Conservation (phyloP, 2,329 filamentous ascomycete genomes). For the Aspergillus sp. region DNA sequence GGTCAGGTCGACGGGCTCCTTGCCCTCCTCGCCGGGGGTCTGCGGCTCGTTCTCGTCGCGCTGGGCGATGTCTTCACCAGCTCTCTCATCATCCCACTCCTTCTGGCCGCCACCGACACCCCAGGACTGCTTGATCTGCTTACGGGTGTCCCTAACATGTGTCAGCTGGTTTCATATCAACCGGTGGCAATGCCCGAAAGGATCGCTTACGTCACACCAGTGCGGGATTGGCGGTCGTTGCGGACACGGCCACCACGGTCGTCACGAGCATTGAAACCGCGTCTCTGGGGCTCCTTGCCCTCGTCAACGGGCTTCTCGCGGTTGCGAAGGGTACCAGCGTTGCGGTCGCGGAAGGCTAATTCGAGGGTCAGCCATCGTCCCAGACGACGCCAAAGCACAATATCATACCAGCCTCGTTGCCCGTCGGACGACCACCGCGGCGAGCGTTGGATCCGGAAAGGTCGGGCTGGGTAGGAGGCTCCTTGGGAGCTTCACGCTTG, state of each 20-base stretch:
- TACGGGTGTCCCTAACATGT: slow-evolving; percentile 31
- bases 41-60: slow-evolving; percentile 67
- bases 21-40: slow-evolving; percentile 39
- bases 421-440: slow-evolving; percentile 49
- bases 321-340: slow-evolving; percentile 72
- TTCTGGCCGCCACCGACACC: slow-evolving; percentile 71
- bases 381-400: background rate
- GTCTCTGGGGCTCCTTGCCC: slow-evolving; percentile 37
- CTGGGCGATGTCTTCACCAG: slow-evolving; percentile 80
- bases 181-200: slow-evolving; percentile 1
- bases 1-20: slow-evolving; percentile 71
- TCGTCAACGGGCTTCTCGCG: slow-evolving; percentile 70
- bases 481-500: slow-evolving; percentile 80
- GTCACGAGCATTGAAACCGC: slow-evolving; percentile 47
- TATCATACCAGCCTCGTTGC: slow-evolving; percentile 76
- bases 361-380: background rate
- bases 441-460: slow-evolving; percentile 29
- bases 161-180: slow-evolving; percentile 13
- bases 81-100: slow-evolving; percentile 85
- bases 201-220: slow-evolving; percentile 47
- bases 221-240: slow-evolving; percentile 56
- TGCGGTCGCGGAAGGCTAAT: slow-evolving; percentile 87
- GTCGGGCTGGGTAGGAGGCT: slow-evolving; percentile 50
- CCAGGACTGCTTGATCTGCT: slow-evolving; percentile 69
- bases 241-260: slow-evolving; percentile 49